These are phyloP conservation scores for Lipomyces orientalis DNA, from an alignment of 805 yeast genomes.

Conservation along the genomic window DNA sequence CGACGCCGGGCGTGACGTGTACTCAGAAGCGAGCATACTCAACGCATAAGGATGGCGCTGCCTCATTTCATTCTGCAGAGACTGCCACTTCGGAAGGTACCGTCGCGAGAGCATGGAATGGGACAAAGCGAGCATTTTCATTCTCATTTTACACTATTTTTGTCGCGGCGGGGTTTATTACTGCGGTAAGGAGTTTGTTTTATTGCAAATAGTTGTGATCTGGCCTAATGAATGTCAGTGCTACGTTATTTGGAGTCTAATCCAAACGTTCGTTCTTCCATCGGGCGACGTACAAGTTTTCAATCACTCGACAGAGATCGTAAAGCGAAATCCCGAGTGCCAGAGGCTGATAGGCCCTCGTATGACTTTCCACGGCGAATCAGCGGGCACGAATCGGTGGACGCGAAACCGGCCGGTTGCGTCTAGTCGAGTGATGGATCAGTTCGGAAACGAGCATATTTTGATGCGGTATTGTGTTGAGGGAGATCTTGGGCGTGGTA, in stretches of 20 bases:
- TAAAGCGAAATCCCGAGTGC: constrained; percentile 66
- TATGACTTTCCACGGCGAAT: constrained; percentile 78
- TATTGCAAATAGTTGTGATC: background rate
- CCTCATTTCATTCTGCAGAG: background rate
- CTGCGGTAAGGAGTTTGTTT: constrained; percentile 8
- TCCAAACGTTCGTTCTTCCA: constrained; percentile 76
- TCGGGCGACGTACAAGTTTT: constrained; percentile 86
- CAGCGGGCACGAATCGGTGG: constrained; percentile 67
- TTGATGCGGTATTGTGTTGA: constrained; percentile 81
- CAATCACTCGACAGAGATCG: constrained; percentile 75
- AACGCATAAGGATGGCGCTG: background rate
- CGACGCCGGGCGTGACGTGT: background rate
- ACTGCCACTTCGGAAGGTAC: background rate
- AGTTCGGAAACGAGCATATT: constrained; percentile 75
- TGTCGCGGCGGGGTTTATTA: background rate
- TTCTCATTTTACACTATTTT: background rate
- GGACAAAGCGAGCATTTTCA: constrained; percentile 17
- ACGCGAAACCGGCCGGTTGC: constrained; percentile 78
- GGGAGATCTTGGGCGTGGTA: constrained; percentile 62
- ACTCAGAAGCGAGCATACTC: background rate
- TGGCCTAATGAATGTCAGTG: background rate
- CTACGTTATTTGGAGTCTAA: constrained; percentile 37
- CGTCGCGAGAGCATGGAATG: background rate
- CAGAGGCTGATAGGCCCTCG: constrained; percentile 63
- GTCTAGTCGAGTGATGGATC: constrained; percentile 59